Evolutionary conservation across 257 asterid genomes (phyloP).

Genomic region (Fraxinus pennsylvanica): DNA sequence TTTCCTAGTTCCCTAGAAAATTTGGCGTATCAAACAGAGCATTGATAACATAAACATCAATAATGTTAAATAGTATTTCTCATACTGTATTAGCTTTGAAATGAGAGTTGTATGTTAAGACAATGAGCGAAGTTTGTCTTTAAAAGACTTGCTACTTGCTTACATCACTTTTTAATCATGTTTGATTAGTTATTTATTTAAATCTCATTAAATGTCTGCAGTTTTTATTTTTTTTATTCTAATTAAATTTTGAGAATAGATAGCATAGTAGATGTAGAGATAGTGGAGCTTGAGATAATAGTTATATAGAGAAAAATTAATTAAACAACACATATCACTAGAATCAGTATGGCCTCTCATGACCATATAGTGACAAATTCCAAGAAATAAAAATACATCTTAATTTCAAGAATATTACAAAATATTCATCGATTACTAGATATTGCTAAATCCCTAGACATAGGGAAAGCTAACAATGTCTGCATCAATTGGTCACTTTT

Average conservation of each 20-base stretch:
- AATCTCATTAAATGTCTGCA: too few relatives aligned
- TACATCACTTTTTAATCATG: background rate
- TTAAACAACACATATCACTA: constrained; percentile 23
- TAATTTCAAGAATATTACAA: constrained; percentile 22
- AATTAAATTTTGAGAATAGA: background rate
- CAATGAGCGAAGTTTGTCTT: background rate
- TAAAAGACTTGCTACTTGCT: background rate
- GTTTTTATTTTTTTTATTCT: background rate
- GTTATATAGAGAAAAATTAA: constrained; percentile 19
- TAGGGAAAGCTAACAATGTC: constrained; percentile 25
- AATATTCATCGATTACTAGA: background rate
- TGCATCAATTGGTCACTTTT: constrained; percentile 22
- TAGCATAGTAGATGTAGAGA: background rate
- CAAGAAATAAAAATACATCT: constrained; percentile 15
- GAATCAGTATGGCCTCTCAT: background rate
- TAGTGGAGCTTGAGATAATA: background rate
- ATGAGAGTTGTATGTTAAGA: too few relatives aligned
- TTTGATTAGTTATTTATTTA: too few relatives aligned
- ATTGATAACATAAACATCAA: too few relatives aligned
- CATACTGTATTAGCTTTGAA: too few relatives aligned
- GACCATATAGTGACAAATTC: constrained; percentile 25
- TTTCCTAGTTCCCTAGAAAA: too few relatives aligned
- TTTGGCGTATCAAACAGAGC: too few relatives aligned
- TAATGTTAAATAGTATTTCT: too few relatives aligned
- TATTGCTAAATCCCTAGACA: background rate